A percentile compares a stretch with the other conserved stretches of the same genome.
Conservation (phyloP, 1,139 yeast genomes). For the Suhomyces wounanorum region DNA sequence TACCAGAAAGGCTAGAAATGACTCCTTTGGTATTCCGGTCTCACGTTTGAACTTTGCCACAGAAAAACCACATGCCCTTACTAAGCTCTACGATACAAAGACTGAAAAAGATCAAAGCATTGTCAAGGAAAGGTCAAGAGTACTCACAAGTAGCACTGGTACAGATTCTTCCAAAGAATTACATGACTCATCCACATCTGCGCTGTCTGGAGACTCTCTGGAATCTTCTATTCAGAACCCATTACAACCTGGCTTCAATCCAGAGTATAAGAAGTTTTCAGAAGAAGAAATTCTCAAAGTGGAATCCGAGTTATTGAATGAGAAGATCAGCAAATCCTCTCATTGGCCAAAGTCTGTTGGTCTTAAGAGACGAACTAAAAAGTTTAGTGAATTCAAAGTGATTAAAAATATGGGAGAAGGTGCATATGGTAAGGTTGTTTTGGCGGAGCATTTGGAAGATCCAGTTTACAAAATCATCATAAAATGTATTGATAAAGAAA, state of each 20-base stretch:
- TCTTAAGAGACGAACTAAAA: conserved; percentile 60
- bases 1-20: conserved; percentile 36
- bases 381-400: conserved; percentile 67
- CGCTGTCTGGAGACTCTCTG: not conserved
- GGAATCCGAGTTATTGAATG: conserved; percentile 47
- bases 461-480: conserved; percentile 69
- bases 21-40: conserved; percentile 31
- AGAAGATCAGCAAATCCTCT: conserved; percentile 34
- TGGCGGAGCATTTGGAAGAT: conserved; percentile 70
- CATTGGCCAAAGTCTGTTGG: conserved; percentile 65
- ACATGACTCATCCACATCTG: not conserved
- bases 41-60: conserved; percentile 16
- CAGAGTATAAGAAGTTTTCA: conserved; percentile 16
- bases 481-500: conserved; percentile 87
- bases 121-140: conserved; percentile 3
- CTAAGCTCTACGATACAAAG: conserved; percentile 14
- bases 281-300: conserved; percentile 44
- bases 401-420: conserved; percentile 90
- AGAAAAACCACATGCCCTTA: conserved; percentile 16
- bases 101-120: conserved; percentile 5
- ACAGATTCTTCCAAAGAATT: conserved; percentile 4
- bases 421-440: conserved; percentile 89
- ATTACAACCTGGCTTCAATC: not conserved
- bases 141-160: conserved; percentile 3
- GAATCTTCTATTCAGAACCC: not conserved